These are phyloP conservation scores for Neofusicoccum umdonicola DNA, from an alignment of 2,329 filamentous ascomycete genomes.

Conservation along the genomic window DNA sequence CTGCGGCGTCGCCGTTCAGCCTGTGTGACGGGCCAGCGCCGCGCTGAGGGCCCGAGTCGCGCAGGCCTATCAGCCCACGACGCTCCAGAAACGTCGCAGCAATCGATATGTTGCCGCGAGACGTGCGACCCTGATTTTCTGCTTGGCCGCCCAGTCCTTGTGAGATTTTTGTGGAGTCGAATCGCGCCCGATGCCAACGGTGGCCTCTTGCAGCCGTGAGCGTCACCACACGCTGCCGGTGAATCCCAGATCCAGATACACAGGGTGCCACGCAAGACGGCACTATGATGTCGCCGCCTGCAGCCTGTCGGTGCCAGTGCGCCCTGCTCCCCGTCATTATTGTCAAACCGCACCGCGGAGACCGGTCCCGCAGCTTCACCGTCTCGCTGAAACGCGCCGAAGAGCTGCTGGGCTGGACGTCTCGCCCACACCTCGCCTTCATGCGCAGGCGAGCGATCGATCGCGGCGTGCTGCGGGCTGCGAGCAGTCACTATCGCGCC, in stretches of 20 bases:
- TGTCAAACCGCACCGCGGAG: slow-evolving; percentile 11
- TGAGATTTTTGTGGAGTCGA: slow-evolving; percentile 8
- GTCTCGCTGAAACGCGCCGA: slow-evolving; percentile 7
- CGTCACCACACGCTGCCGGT: slow-evolving; percentile 6
- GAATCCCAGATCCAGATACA: slow-evolving; percentile 17
- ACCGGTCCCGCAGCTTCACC: slow-evolving; percentile 13
- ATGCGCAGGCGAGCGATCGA: slow-evolving; percentile 5
- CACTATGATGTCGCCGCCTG: slow-evolving; percentile 17
- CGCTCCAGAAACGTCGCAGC: not conserved
- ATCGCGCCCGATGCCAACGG: not conserved
- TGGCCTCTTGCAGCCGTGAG: slow-evolving; percentile 10
- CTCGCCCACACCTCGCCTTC: slow-evolving; percentile 5
- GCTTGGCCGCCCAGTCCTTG: not conserved
- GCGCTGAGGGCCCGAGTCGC: slow-evolving; percentile 5
- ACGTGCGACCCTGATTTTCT: slow-evolving; percentile 16
- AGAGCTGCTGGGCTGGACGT: not conserved
- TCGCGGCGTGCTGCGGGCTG: not conserved
- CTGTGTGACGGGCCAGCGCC: not conserved
- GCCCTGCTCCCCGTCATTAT: slow-evolving; percentile 3
- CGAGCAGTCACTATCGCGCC: no score
- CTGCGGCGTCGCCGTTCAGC: not conserved
- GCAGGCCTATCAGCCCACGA: slow-evolving; percentile 14
- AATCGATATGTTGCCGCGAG: slow-evolving; percentile 20
- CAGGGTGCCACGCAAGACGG: slow-evolving; percentile 15
- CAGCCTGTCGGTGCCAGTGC: slow-evolving; percentile 1